Evolutionary conservation across 805 yeast species (phyloP).

Genomic region (Nakazawaea siamensis): DNA sequence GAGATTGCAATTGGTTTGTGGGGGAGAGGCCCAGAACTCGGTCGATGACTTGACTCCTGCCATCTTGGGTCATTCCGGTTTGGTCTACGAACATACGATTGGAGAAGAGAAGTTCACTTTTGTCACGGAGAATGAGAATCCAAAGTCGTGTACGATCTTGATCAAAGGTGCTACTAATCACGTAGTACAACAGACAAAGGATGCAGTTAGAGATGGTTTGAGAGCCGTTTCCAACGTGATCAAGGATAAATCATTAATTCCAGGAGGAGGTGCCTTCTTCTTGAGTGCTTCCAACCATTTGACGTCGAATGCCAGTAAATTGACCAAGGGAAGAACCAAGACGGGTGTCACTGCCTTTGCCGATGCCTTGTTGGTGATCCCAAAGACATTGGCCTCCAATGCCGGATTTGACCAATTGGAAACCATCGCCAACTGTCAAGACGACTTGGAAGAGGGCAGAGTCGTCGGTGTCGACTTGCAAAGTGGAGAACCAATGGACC

Average conservation of each 20-base stretch:
- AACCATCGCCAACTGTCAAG: slow-evolving; percentile 82
- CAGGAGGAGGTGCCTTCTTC: slow-evolving; percentile 97
- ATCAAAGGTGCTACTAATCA: slow-evolving; percentile 92
- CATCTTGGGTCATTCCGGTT: slow-evolving; percentile 81
- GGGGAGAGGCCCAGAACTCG: slow-evolving; percentile 96
- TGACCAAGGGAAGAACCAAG: slow-evolving; percentile 76
- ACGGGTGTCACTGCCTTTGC: slow-evolving; percentile 92
- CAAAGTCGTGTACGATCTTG: slow-evolving; percentile 84
- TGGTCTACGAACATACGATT: slow-evolving; percentile 83
- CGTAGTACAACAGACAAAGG: slow-evolving; percentile 85
- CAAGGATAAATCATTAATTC: slow-evolving; percentile 76
- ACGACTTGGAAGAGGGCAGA: slow-evolving; percentile 73
- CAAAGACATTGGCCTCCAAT: slow-evolving; percentile 86
- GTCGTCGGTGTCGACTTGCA: slow-evolving; percentile 85
- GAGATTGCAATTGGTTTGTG: slow-evolving; percentile 90
- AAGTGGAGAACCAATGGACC: slow-evolving; percentile 94
- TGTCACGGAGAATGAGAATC: slow-evolving; percentile 83
- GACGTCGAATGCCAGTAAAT: slow-evolving; percentile 39
- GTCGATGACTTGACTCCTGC: slow-evolving; percentile 84
- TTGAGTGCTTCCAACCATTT: slow-evolving; percentile 72
- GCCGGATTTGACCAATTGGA: slow-evolving; percentile 94
- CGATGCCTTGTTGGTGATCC: slow-evolving; percentile 83
- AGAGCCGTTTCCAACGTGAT: slow-evolving; percentile 90
- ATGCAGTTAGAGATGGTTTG: slow-evolving; percentile 95
- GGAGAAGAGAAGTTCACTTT: slow-evolving; percentile 98